Base-by-base conservation (phyloP, 495 filamentous ascomycete species). In the Aspergillus haitiensis region DNA sequence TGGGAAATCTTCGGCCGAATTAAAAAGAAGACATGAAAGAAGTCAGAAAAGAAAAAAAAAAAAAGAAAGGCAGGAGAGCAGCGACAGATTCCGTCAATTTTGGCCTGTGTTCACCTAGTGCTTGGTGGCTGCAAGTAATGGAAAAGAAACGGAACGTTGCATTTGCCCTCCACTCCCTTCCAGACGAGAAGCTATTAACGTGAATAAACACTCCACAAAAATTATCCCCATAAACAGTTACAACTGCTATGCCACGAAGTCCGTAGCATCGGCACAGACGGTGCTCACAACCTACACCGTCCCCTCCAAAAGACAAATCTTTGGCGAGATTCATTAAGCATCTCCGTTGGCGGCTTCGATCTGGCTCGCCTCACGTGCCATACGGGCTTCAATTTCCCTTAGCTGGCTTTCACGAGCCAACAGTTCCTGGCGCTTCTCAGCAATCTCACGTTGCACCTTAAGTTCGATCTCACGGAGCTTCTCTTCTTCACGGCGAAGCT, bases 371-470 rank as follows among this genome's bases (percentile, higher is more conserved):
- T 89, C 88, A 67, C 88, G 81, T 58, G 84, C 81, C 88, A 91
- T 91, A 62, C 88, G 81, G 55, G 85, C 86, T 76, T 91, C 88
- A 70, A 97, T 96, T 80, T 98, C 94, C 76, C 92, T 90, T 64
- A 98, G 84, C 78, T 98, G 94, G 71, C 92, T 96, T 81, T 98
- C 94, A 74, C 95, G 92, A 60, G 94, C 94, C 72, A 98, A 80
- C 54, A 98, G 82, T 79, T 98, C 94, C 81, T 98, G 94, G 79
- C 94, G 88, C 86, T 98, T 98, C 82, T 98, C 94, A 76, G 96
- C 96, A 79, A 98, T 98, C 79, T 98, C 94, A 67, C 93, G 89
- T 81, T 98, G 93, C 56, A 98, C 95, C 86, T 98, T 98, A 80
- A 96, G 78, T 72, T 98, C 94, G 71, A 98, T 98, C 81, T 98